These are phyloP conservation scores for Dactylonectria estremocensis DNA, from an alignment of 2,329 filamentous ascomycete species.

Conservation along the genomic window DNA sequence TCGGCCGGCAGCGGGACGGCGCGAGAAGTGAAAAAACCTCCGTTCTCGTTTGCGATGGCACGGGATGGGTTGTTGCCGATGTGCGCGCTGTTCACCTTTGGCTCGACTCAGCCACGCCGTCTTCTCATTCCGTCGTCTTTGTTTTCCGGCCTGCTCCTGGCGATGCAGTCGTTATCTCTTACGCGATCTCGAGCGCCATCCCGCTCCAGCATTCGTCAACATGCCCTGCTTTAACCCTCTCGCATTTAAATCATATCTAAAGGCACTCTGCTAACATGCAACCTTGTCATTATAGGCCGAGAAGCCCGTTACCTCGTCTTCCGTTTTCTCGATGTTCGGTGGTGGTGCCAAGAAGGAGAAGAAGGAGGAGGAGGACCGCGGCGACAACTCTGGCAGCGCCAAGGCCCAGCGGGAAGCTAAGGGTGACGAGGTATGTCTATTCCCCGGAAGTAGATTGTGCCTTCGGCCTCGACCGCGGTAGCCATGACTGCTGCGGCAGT, in stretches of 20 bases:
- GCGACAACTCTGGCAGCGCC: constrained; percentile 90
- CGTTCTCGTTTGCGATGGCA: not conserved
- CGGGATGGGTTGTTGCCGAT: not conserved
- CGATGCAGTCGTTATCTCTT: not conserved
- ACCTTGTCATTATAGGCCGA: constrained; percentile 25
- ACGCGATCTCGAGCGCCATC: not conserved
- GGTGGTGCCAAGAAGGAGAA: constrained; percentile 97
- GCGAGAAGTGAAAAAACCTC: not conserved
- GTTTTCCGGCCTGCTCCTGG: constrained; percentile 15
- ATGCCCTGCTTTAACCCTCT: not conserved
- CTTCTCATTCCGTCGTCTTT: not conserved
- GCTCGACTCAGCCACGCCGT: not conserved
- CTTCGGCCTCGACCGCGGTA: not conserved
- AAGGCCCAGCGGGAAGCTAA: constrained; percentile 81
- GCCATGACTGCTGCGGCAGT: constrained; percentile 9
- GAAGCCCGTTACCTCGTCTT: constrained; percentile 69
- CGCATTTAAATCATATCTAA: not conserved
- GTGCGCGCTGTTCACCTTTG: not conserved
- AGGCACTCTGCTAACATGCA: constrained; percentile 17
- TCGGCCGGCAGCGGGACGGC: not conserved
- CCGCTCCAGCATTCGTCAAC: not conserved
- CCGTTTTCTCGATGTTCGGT: constrained; percentile 98
- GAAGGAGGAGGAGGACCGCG: constrained; percentile 85
- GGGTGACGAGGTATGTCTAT: constrained; percentile 68
- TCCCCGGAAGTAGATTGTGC: not conserved